Evolutionary conservation across 768 basidiomycete species (phyloP), one percentile per base, ranked within the genome.

Genomic region (Gymnopilus dilepis): DNA sequence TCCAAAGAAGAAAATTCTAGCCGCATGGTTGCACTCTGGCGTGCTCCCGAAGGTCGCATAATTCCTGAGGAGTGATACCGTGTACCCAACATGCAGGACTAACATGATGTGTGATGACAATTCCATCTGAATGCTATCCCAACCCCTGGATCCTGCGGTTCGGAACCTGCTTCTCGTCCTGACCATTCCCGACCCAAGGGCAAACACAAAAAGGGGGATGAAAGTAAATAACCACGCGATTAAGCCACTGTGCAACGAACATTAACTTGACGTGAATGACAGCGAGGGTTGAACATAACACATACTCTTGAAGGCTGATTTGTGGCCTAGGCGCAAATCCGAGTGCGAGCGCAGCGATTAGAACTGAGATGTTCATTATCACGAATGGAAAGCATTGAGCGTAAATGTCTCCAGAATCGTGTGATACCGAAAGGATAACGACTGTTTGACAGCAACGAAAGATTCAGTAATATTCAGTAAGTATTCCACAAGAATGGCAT

Each of bases 261-360:
- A n/a, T n/a, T n/a, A n/a, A n/a, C n/a, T n/a, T n/a, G n/a, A n/a
- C n/a, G n/a, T n/a, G n/a, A n/a, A n/a, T n/a, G n/a, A n/a, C n/a
- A n/a, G n/a, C n/a, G n/a, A n/a, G n/a, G n/a, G n/a, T n/a, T n/a
- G n/a, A n/a, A n/a, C n/a, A n/a, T n/a, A n/a, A n/a, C n/a, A n/a
- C n/a, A 50, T 50, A 50, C 47, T 50, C 47, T 26, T 50, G 47
- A 6, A 50, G 24, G 47, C 47, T 50, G 47, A 50, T 50, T 50
- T 50, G 47, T 8, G 47, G 47, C 15, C 24, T 50, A 26, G 47
- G 21, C 3, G 47, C 47, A 24, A 50, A 50, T 6, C 47, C 47
- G 24, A 50, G 47, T 50, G 47, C 47, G 47, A 50, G 47, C 7
- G 47, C 47, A 19, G 47, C 47, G 21, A 50, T 50, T 6, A 50